Conservation (phyloP, 257 asterid species). For the Solanum chmielewskii region DNA sequence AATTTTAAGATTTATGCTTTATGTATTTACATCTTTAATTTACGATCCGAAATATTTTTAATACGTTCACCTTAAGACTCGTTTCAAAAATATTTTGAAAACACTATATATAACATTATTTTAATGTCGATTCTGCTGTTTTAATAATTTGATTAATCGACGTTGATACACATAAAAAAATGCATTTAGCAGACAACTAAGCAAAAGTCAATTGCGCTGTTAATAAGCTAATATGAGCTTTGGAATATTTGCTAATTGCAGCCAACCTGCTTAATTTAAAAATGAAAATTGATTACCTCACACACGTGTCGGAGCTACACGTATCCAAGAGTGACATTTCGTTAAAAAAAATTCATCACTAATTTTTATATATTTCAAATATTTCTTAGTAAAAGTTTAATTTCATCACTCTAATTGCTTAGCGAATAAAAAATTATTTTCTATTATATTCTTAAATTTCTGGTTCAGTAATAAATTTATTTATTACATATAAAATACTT, state of each 20-base stretch:
- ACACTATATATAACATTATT: no score
- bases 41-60: no score
- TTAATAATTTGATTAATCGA: neutral
- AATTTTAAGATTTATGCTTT: no score
- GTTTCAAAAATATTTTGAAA: no score
- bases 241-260: neutral
- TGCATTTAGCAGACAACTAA: neutral
- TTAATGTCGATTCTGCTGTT: neutral
- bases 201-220: neutral
- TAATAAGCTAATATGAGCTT: neutral
- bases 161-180: neutral
- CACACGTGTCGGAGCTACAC: neutral
- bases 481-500: neutral
- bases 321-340: neutral
- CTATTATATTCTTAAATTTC: no score
- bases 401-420: neutral
- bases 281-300: neutral
- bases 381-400: no score
- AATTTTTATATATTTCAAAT: no score
- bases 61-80: no score
- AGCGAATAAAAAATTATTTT: no score
- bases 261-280: neutral
- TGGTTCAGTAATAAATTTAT: neutral
- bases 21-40: no score
- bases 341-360: neutral